Evolutionary conservation across 148 eudicot genomes (phyloP), one percentile per base, ranked within the genome.

Genomic region (Chenopodium album): DNA sequence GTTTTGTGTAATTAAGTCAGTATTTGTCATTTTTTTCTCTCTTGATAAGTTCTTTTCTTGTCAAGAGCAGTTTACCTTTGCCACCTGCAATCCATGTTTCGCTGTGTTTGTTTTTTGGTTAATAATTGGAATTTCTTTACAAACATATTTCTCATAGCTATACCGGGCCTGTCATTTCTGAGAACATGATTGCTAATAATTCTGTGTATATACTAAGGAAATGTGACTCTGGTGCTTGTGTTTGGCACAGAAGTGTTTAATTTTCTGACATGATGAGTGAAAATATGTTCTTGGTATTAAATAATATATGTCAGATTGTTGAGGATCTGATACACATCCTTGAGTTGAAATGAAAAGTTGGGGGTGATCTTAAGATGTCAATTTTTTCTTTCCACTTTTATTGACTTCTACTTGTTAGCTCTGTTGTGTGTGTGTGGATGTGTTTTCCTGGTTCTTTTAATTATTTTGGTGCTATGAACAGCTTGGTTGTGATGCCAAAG

Each of bases 401-500:
- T 75, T 20, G 69, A 19, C 31, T 46, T 44, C 8, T 62, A 47
- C 64, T 69, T 81, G 17, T 79, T 77, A 75, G n/a, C 28, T 28
- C n/a, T 59, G 59, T 19, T 37, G 41, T 17, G 26, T 20, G 29
- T 28, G 50, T 12, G 14, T 56, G 19, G 31, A 67, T 67, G 2
- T 0, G 41, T 17, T 19, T 19, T 71, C 28, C 17, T 11, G 16
- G 19, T 56, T 56, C 19, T 46, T 23, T 23, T 77, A 46, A 23
- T 50, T 67, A 56, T 71, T 80, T 56, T 76, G 79, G 44, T 81
- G 62, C 78, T 62, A 4, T 73, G 80, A 84, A 88, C 98, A 96
- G 99, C 89, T 83, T 85, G 93, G 91, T 74, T 88, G 87, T 82
- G 97, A 92, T 84, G 86, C 84, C 78, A 87, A 89, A 85, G 93